These are phyloP conservation scores for Fraxinus americana DNA, from an alignment of 257 asterid genomes.

Conservation along the genomic window DNA sequence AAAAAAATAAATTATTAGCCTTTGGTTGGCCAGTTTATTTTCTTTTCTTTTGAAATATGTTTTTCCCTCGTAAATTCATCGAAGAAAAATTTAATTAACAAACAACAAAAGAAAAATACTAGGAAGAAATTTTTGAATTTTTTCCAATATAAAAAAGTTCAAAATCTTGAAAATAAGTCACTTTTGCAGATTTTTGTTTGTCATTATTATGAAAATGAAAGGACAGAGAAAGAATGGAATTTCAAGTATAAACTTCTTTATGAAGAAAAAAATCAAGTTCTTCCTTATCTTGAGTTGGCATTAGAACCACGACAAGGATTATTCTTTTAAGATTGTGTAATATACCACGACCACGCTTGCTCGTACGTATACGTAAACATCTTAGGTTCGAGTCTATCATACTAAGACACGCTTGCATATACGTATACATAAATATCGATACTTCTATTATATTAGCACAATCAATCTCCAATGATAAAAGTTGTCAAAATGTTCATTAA, in stretches of 20 bases:
- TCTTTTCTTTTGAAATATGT: neutral
- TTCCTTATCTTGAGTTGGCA: neutral
- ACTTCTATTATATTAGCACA: too few species aligned
- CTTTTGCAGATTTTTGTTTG: neutral
- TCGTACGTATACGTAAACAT: neutral
- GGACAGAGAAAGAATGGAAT: neutral
- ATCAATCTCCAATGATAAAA: too few species aligned
- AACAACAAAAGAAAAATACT: neutral
- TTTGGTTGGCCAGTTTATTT: neutral
- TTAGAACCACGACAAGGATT: neutral
- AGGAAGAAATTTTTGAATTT: too few species aligned
- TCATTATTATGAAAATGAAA: conserved; percentile 1
- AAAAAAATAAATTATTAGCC: neutral
- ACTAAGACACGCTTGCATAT: neutral
- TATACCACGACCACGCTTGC: neutral
- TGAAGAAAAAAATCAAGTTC: neutral
- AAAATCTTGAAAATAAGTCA: neutral
- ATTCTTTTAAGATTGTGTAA: neutral
- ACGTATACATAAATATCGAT: neutral
- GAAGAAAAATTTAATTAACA: neutral
- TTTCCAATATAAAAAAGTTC: neutral
- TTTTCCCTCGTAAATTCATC: neutral
- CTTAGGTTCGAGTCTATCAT: neutral
- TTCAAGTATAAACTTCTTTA: neutral
- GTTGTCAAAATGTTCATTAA: too few species aligned